These are phyloP conservation scores for Phyllostachys edulis DNA, from an alignment of 176 grass and related monocot genomes.

Conservation along the genomic window DNA sequence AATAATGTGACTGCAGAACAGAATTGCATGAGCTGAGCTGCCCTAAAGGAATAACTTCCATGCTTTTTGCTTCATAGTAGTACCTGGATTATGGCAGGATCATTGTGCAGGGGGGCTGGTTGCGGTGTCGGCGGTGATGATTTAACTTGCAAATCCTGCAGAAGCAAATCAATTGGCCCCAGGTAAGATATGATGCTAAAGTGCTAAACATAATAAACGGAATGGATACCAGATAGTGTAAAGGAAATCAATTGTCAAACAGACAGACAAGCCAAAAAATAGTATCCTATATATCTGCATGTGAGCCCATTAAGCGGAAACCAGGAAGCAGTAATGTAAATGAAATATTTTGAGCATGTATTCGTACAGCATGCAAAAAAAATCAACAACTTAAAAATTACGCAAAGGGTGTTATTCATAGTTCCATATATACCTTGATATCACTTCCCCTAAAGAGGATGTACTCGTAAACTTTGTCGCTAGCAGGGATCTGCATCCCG, in stretches of 20 bases:
- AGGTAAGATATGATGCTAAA: slow-evolving; percentile 11
- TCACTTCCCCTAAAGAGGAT: slow-evolving; percentile 85
- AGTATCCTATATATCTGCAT: background rate
- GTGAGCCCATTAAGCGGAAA: background rate
- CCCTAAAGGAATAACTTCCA: background rate
- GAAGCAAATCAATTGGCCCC: slow-evolving; percentile 10
- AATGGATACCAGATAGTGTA: background rate
- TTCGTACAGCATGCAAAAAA: background rate
- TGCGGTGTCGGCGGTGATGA: slow-evolving; percentile 57
- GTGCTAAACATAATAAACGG: background rate
- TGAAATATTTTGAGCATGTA: background rate
- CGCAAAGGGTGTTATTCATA: background rate
- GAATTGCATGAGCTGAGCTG: slow-evolving; percentile 11
- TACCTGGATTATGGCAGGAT: slow-evolving; percentile 95
- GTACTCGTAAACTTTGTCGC: slow-evolving; percentile 77
- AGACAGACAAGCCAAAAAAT: background rate
- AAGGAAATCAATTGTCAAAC: background rate
- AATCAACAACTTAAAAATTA: background rate
- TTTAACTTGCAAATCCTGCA: slow-evolving; percentile 87
- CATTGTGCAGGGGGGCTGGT: slow-evolving; percentile 58
- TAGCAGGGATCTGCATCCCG: slow-evolving; percentile 62
- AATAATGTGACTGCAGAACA: slow-evolving; percentile 70
- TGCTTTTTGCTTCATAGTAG: background rate
- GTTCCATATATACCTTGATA: slow-evolving; percentile 63
- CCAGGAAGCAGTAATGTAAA: background rate